Evolutionary conservation across 495 filamentous ascomycete genomes (phyloP).

Genomic region (Penicillium mononematosum): DNA sequence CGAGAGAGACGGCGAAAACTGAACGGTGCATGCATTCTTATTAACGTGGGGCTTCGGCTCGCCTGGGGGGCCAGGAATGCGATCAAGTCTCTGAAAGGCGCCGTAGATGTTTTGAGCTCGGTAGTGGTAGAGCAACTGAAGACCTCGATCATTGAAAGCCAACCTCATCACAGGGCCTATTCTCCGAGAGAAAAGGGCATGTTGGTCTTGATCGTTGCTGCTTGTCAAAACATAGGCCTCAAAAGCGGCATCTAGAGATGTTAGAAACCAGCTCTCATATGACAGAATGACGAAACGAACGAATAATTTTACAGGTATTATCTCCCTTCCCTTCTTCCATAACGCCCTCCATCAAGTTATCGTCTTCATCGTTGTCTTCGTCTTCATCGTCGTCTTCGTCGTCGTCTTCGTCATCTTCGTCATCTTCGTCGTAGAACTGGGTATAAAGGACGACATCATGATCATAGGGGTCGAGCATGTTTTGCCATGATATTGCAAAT

Average conservation of each 20-base stretch:
- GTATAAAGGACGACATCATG: constrained; percentile 36
- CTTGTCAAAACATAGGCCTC: constrained; percentile 5
- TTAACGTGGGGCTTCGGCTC: constrained; percentile 16
- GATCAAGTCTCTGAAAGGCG: constrained; percentile 28
- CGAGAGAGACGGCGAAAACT: constrained; percentile 25
- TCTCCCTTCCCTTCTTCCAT: neutral
- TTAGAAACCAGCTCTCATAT: constrained; percentile 2
- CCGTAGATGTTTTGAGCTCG: constrained; percentile 32
- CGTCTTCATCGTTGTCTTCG: neutral
- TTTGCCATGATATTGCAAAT: constrained; percentile 47
- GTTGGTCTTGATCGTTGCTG: neutral
- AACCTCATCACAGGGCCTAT: constrained; percentile 33
- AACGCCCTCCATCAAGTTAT: neutral
- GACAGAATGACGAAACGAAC: constrained; percentile 13
- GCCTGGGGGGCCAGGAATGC: constrained; percentile 1
- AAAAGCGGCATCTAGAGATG: constrained; percentile 9
- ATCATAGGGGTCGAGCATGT: constrained; percentile 23
- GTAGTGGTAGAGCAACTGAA: constrained; percentile 39
- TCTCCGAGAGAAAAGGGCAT: neutral
- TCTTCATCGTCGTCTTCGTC: neutral
- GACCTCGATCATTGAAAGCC: constrained; percentile 38
- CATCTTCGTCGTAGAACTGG: neutral
- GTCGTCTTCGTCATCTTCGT: neutral
- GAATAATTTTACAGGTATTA: constrained; percentile 1
- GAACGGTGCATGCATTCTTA: constrained; percentile 32